Evolutionary conservation across 139 green algal genomes (phyloP).

Genomic region (Tetraselmis chui): DNA sequence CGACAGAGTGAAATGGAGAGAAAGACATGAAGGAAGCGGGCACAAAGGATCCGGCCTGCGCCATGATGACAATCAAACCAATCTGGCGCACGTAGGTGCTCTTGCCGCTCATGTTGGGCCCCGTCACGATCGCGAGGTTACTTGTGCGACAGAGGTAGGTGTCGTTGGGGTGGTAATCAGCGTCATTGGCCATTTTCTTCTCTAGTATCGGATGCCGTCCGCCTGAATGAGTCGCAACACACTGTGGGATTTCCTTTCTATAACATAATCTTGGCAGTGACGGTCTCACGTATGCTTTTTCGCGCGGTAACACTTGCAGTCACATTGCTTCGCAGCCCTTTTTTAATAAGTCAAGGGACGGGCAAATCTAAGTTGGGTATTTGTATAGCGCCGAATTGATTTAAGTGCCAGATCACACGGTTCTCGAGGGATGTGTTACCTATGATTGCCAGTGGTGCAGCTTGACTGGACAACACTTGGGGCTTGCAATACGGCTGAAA

Average conservation of each 20-base stretch:
- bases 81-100: conserved; percentile 10
- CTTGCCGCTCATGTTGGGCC: conserved; percentile 15
- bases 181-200: not conserved
- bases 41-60: conserved; percentile 11
- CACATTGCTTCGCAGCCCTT: no score
- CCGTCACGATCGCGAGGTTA: conserved; percentile 9
- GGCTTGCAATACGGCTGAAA: not conserved
- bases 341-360: no score
- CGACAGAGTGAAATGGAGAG: not conserved
- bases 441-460: not conserved
- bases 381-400: no score
- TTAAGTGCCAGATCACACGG: no score
- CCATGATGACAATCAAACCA: conserved; percentile 5
- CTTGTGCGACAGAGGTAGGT: not conserved
- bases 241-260: no score
- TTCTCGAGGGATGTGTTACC: no score
- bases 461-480: not conserved
- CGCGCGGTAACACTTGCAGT: no score
- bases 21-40: not conserved
- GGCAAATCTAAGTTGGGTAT: no score
- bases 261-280: no score
- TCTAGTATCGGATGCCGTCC: not conserved
- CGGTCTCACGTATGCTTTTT: no score
- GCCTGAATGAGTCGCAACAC: not conserved
- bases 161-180: not conserved